A percentile compares a stretch with the other conserved stretches of the same genome.
Conservation (phyloP, 2,329 filamentous ascomycete species). For the Botrytis porri region DNA sequence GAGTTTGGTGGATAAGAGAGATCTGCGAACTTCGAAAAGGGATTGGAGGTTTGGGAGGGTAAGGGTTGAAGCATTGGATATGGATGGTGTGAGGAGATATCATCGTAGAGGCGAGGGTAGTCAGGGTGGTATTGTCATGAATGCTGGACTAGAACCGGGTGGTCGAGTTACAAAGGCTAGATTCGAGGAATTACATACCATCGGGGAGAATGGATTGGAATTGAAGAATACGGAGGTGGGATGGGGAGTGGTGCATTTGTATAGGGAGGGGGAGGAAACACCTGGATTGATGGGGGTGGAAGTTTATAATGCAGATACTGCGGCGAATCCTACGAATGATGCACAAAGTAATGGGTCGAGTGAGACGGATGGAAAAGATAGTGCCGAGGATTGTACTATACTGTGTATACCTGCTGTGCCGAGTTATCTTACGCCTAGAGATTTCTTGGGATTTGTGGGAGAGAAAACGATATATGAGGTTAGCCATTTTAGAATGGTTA, state of each 20-base stretch:
- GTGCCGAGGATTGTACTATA: slow-evolving; percentile 66
- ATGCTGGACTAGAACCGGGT: slow-evolving; percentile 43
- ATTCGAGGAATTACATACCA: slow-evolving; percentile 55
- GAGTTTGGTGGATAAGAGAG: slow-evolving; percentile 37
- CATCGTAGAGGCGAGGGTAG: slow-evolving; percentile 47
- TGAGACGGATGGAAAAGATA: slow-evolving; percentile 40
- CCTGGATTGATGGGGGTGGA: slow-evolving; percentile 50
- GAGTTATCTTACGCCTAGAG: slow-evolving; percentile 85
- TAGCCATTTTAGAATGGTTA: slow-evolving; percentile 90
- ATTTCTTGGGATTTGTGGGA: slow-evolving; percentile 88
- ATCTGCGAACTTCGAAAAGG: slow-evolving; percentile 45
- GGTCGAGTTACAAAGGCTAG: slow-evolving; percentile 74
- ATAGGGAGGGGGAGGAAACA: slow-evolving; percentile 78
- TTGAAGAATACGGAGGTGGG: slow-evolving; percentile 73
- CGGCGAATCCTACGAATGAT: slow-evolving; percentile 16
- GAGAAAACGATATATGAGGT: slow-evolving; percentile 82
- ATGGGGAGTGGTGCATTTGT: slow-evolving; percentile 93
- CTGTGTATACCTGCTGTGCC: slow-evolving; percentile 93
- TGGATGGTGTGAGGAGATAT: slow-evolving; percentile 46
- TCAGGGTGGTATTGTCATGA: slow-evolving; percentile 24
- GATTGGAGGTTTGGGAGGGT: slow-evolving; percentile 86
- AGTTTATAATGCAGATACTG: slow-evolving; percentile 25
- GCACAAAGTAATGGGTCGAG: slow-evolving; percentile 32
- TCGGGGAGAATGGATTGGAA: slow-evolving; percentile 45
- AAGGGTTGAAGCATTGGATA: slow-evolving; percentile 76